Evolutionary conservation across 192 early-diverging fungal species (phyloP).

Genomic region (Chytriomyces sp.): DNA sequence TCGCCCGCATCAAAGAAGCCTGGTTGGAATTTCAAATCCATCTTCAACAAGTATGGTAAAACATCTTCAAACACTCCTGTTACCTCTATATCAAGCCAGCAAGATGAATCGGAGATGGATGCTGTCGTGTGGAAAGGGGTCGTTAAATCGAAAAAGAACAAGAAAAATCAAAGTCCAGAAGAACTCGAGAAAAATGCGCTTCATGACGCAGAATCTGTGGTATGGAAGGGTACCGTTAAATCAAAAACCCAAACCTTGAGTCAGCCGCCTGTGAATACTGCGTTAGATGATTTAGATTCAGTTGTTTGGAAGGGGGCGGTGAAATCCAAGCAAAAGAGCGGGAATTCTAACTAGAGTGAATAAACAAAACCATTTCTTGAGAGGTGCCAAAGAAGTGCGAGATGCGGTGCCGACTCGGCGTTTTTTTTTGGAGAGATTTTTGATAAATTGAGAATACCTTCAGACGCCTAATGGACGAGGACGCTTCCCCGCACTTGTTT

Average conservation of each 20-base stretch:
- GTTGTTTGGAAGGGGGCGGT: background rate
- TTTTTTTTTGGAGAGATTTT: background rate
- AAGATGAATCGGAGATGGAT: background rate
- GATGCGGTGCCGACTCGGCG: background rate
- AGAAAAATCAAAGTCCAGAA: background rate
- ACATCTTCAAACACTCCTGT: background rate
- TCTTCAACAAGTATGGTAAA: background rate
- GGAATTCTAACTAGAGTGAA: background rate
- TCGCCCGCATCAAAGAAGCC: background rate
- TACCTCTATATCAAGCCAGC: background rate
- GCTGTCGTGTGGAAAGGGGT: background rate
- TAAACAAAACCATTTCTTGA: background rate
- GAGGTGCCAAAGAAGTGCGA: background rate
- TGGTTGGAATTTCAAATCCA: slow-evolving; percentile 2
- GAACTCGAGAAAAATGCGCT: background rate
- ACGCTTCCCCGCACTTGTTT: no score
- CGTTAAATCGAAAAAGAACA: background rate
- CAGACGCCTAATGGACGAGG: background rate
- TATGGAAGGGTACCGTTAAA: background rate
- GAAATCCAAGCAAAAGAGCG: background rate
- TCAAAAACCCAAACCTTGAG: background rate
- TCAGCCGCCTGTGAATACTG: background rate
- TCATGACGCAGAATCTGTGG: background rate
- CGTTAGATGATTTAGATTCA: background rate
- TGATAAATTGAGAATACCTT: background rate